Percentiles rank a stretch among this genome's conserved stretches.
Evolutionary conservation across 495 filamentous ascomycete species (phyloP).

Genomic region (Delitschia confertaspora): DNA sequence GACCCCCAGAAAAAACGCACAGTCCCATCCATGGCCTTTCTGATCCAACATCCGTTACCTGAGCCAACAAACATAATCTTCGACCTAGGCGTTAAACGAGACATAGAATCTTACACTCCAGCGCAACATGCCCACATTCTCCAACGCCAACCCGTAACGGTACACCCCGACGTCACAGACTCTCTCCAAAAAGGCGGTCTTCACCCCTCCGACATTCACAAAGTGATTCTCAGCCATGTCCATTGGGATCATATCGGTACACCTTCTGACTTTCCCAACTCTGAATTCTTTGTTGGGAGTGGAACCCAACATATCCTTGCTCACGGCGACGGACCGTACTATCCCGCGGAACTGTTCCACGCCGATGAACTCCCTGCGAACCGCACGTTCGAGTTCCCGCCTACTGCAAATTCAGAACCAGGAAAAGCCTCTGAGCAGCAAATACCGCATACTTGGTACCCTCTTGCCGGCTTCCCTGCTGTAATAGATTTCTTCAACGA

Average conservation of each 20-base stretch:
- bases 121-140: constrained; percentile 37
- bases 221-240: constrained; percentile 43
- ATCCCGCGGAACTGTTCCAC: constrained; percentile 32
- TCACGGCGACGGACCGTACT: constrained; percentile 27
- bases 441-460: constrained; percentile 24
- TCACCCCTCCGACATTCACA: constrained; percentile 34
- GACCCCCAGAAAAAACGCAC: constrained; percentile 26
- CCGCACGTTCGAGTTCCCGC: constrained; percentile 30
- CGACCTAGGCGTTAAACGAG: constrained; percentile 42
- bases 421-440: constrained; percentile 1
- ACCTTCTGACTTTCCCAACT: constrained; percentile 37
- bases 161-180: constrained; percentile 34
- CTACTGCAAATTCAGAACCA: constrained; percentile 33
- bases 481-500: constrained; percentile 31
- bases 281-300: constrained; percentile 41
- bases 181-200: constrained; percentile 33
- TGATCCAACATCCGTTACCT: constrained; percentile 31
- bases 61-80: constrained; percentile 36
- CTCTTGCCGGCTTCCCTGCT: constrained; percentile 30
- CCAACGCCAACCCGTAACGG: constrained; percentile 34
- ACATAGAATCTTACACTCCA: constrained; percentile 35
- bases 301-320: constrained; percentile 38
- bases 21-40: constrained; percentile 33
- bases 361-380: constrained; percentile 30
- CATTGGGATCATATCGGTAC: constrained; percentile 48